Conservation (phyloP, 1,284 basidiomycete genomes). For the Amylostereum chailletii region DNA sequence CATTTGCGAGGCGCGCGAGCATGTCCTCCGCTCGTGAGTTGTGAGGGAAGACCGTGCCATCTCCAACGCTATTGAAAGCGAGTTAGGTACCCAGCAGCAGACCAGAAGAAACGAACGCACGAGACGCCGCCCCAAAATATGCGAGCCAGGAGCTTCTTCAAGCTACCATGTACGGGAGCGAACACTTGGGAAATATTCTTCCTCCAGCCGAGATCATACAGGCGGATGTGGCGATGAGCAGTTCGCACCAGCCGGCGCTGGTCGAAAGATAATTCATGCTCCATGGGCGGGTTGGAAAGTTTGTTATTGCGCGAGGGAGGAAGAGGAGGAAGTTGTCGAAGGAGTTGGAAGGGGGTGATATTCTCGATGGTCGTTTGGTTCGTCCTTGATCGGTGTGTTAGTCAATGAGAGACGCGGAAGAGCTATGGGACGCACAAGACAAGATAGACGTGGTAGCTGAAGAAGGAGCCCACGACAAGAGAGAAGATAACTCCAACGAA, state of each 20-base stretch:
- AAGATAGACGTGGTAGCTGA: conserved; percentile 74
- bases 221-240: conserved; percentile 55
- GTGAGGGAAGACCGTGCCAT: conserved; percentile 56
- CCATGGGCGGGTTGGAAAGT: conserved; percentile 61
- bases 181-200: conserved; percentile 64
- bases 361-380: conserved; percentile 84
- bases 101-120: conserved; percentile 30
- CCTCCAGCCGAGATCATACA: conserved; percentile 75
- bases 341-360: conserved; percentile 67
- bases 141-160: conserved; percentile 41
- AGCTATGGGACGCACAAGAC: conserved; percentile 46
- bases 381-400: conserved; percentile 37
- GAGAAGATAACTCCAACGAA: conserved; percentile 56
- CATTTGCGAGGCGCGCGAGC: conserved; percentile 50
- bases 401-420: conserved; percentile 2
- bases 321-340: conserved; percentile 58
- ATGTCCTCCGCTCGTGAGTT: conserved; percentile 59
- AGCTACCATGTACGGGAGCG: conserved; percentile 36
- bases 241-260: conserved; percentile 64
- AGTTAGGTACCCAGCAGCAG: neutral
- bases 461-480: conserved; percentile 70
- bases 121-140: conserved; percentile 52
- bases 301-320: conserved; percentile 30
- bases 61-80: conserved; percentile 38
- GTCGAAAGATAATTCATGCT: conserved; percentile 63